Percentiles rank a stretch among this genome's conserved stretches.
Evolutionary conservation across 371 early-diverging fungal species (phyloP).

Genomic region (Mucor velutinosus): DNA sequence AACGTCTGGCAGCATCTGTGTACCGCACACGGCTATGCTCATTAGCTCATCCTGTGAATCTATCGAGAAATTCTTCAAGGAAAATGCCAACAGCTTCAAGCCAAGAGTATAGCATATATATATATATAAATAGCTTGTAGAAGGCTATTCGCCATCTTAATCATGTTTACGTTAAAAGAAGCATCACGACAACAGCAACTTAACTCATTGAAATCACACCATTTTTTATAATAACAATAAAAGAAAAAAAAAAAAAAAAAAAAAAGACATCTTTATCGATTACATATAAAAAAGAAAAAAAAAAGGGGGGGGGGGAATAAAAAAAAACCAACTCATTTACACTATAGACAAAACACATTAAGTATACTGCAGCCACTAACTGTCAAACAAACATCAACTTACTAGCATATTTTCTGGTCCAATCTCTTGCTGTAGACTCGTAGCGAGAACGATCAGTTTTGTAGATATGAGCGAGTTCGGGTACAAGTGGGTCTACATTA

Average conservation of each 20-base stretch:
- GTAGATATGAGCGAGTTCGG: slow-evolving; percentile 96
- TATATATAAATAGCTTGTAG: background rate
- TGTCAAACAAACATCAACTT: slow-evolving; percentile 22
- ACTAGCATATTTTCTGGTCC: slow-evolving; percentile 91
- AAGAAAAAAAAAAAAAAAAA: background rate
- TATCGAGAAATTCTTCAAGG: slow-evolving; percentile 23
- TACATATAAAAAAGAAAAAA: slow-evolving; percentile 3
- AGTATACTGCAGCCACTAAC: background rate
- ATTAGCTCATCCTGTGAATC: slow-evolving; percentile 16
- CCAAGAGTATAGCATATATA: slow-evolving; percentile 22
- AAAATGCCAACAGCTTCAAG: slow-evolving; percentile 36
- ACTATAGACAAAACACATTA: background rate
- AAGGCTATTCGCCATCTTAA: background rate
- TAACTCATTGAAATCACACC: background rate
- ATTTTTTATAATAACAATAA: slow-evolving; percentile 1
- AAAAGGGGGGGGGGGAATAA: background rate
- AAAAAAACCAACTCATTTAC: slow-evolving; percentile 7
- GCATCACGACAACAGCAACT: background rate
- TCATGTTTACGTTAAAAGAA: background rate
- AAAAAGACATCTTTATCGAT: background rate
- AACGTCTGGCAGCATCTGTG: slow-evolving; percentile 24
- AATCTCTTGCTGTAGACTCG: slow-evolving; percentile 88
- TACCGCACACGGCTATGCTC: slow-evolving; percentile 34
- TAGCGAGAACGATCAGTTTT: slow-evolving; percentile 91
- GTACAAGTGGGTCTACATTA: slow-evolving; percentile 81